Evolutionary conservation across 495 filamentous ascomycete genomes (phyloP).

Genomic region (Aspergillus incahuasiensis): DNA sequence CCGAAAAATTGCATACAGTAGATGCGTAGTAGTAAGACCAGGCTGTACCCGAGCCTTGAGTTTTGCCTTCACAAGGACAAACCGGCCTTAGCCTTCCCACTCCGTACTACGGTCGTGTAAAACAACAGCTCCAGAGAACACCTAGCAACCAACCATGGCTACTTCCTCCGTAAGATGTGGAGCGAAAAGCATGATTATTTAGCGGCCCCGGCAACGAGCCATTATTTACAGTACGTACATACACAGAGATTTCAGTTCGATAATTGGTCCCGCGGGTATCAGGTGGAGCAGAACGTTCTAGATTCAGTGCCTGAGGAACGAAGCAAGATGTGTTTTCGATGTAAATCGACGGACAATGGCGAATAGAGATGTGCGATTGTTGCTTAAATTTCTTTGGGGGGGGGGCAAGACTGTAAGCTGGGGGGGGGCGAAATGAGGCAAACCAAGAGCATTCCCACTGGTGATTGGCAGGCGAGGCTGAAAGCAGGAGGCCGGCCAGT

Average conservation of each 20-base stretch:
- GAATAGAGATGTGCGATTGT: background rate
- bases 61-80: too few relatives aligned
- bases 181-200: background rate
- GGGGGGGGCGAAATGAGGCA: background rate
- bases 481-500: too few relatives aligned
- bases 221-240: slow-evolving; percentile 3
- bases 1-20: too few relatives aligned
- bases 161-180: background rate
- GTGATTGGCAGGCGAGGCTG: slow-evolving; percentile 1
- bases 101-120: too few relatives aligned
- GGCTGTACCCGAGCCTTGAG: too few relatives aligned
- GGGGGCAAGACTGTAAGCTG: background rate
- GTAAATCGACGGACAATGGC: background rate
- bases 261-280: slow-evolving; percentile 17
- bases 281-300: slow-evolving; percentile 31
- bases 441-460: background rate
- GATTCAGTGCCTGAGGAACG: slow-evolving; percentile 19
- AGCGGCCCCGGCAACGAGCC: background rate
- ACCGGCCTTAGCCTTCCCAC: too few relatives aligned
- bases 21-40: too few relatives aligned
- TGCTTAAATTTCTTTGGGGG: background rate
- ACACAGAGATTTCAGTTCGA: background rate
- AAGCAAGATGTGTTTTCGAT: background rate
- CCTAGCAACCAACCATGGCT: background rate
- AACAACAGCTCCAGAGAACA: too few relatives aligned